phyloP scores from a whole-genome alignment of 2,329 filamentous ascomycete genomes.

The Ampelomyces quisqualis region DNA sequence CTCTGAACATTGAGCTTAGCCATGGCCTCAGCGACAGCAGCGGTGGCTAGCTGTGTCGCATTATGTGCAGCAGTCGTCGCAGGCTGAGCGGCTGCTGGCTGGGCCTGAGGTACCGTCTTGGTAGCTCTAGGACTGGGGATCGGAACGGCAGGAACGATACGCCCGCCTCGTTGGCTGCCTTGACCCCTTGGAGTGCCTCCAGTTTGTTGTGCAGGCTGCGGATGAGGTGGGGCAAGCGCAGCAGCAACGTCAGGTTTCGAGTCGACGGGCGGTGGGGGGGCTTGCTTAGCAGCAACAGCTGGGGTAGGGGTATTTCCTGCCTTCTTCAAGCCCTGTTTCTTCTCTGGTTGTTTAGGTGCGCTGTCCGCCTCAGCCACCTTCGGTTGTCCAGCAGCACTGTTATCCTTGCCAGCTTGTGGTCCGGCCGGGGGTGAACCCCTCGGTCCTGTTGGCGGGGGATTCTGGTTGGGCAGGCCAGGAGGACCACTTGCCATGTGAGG shows the following conservation, averaged over 20 bases:
- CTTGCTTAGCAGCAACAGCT: conserved; percentile 49
- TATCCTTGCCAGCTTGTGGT: conserved; percentile 30
- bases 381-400: conserved; percentile 31
- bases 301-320: conserved; percentile 33
- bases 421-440: conserved; percentile 37
- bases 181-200: conserved; percentile 37
- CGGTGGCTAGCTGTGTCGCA: conserved; percentile 72
- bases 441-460: conserved; percentile 44
- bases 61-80: conserved; percentile 49
- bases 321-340: conserved; percentile 54
- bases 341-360: conserved; percentile 53
- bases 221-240: conserved; percentile 55
- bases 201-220: conserved; percentile 37
- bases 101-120: conserved; percentile 43
- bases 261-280: conserved; percentile 65
- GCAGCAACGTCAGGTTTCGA: conserved; percentile 66
- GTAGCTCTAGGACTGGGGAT: conserved; percentile 51
- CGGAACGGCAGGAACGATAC: conserved; percentile 67
- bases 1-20: conserved; percentile 60
- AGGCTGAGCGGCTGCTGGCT: conserved; percentile 33
- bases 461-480: conserved; percentile 49
- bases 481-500: conserved; percentile 62
- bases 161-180: conserved; percentile 50
- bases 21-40: conserved; percentile 79
- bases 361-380: conserved; percentile 50